A percentile compares a stretch with the other conserved stretches of the same genome.
Conservation (phyloP, 73 alveolate genomes). For the Urostyla sp. region DNA sequence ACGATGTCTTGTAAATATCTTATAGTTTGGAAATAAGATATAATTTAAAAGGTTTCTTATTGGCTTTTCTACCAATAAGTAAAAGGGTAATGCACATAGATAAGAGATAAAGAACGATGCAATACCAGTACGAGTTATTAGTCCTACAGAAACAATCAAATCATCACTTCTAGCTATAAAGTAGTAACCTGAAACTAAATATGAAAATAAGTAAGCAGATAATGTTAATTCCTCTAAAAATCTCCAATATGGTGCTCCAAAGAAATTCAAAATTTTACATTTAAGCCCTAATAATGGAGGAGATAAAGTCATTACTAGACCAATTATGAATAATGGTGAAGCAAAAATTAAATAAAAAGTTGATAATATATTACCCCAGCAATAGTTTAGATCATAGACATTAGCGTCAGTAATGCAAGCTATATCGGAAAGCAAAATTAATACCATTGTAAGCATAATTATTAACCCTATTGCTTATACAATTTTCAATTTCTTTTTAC, state of each 20-base stretch:
- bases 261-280: not conserved
- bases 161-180: conserved; percentile 44
- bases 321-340: not conserved
- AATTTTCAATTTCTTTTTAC: not conserved
- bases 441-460: not conserved
- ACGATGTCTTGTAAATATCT: conserved; percentile 7
- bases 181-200: conserved; percentile 7
- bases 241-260: conserved; percentile 8
- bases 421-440: not conserved
- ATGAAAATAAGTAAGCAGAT: conserved; percentile 21
- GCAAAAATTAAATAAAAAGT: conserved; percentile 1
- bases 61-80: conserved; percentile 24
- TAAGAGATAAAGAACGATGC: conserved; percentile 31
- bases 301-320: not conserved
- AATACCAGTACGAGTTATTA: not conserved
- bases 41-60: conserved; percentile 17
- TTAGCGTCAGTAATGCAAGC: conserved; percentile 20
- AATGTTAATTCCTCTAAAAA: conserved; percentile 31
- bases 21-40: conserved; percentile 28
- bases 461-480: conserved; percentile 1
- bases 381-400: not conserved
- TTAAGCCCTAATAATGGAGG: conserved; percentile 17
- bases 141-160: not conserved
- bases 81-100: conserved; percentile 28
- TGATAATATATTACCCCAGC: conserved; percentile 6